A percentile compares a stretch with the other conserved stretches of the same genome.
Evolutionary conservation across 192 early-diverging fungal genomes (phyloP).

Genomic region (Coemansia sp.): DNA sequence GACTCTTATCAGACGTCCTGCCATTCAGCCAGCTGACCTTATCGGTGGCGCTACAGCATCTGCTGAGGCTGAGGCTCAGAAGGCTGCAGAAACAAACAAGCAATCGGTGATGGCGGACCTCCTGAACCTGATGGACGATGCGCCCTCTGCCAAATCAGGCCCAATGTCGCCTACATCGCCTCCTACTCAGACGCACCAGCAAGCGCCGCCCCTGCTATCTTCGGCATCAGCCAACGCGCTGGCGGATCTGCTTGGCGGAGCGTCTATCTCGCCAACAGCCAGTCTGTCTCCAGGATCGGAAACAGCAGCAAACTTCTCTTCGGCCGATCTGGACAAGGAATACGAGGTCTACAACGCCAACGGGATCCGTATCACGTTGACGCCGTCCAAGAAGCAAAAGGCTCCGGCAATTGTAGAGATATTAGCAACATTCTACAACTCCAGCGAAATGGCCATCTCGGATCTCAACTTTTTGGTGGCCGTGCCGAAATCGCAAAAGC

Average conservation of each 20-base stretch:
- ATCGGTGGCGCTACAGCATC: constrained; percentile 16
- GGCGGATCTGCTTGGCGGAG: constrained; percentile 77
- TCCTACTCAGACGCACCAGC: constrained; percentile 19
- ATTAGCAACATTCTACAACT: constrained; percentile 70
- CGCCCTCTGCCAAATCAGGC: constrained; percentile 11
- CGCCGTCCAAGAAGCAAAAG: constrained; percentile 67
- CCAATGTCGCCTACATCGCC: constrained; percentile 33
- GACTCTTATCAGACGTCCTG: constrained; percentile 26
- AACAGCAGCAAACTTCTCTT: constrained; percentile 24
- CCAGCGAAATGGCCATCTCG: constrained; percentile 58
- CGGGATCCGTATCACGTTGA: constrained; percentile 75
- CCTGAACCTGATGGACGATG: constrained; percentile 72
- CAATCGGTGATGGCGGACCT: constrained; percentile 55
- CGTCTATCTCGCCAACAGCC: constrained; percentile 45
- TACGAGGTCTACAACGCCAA: constrained; percentile 78
- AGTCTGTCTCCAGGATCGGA: constrained; percentile 17
- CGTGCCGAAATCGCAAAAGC: constrained; percentile 88
- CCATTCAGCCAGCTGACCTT: constrained; percentile 25
- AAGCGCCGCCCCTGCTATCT: constrained; percentile 16
- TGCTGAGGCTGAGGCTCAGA: constrained; percentile 19
- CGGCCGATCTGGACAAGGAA: constrained; percentile 24
- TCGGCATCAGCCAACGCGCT: constrained; percentile 59
- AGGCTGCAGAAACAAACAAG: constrained; percentile 20
- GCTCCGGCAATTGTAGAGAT: constrained; percentile 67
- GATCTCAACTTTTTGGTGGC: constrained; percentile 88